Conservation (phyloP, 768 basidiomycete genomes). For the Pleurotus cornucopiae region DNA sequence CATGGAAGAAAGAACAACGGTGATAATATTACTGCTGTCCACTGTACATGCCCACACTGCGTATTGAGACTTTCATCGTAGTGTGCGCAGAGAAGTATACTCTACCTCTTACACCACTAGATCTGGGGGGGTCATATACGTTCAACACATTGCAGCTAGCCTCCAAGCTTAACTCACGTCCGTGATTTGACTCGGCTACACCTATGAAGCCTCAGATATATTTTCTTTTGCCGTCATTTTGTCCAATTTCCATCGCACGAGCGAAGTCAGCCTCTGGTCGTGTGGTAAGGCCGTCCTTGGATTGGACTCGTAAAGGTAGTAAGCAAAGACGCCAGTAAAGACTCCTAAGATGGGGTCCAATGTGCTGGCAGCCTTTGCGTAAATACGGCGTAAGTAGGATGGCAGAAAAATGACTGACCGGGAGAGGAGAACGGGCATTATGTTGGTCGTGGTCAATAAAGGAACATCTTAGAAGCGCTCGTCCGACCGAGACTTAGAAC, state of each 20-base stretch:
- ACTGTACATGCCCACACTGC: too few species aligned
- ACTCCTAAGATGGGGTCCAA: conserved; percentile 73
- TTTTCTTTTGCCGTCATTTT: conserved; percentile 29
- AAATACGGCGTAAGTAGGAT: background rate
- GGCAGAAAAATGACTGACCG: conserved; percentile 30
- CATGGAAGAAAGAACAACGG: conserved; percentile 42
- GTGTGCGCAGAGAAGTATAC: too few species aligned
- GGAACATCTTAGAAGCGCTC: conserved; percentile 6
- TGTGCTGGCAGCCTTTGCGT: conserved; percentile 32
- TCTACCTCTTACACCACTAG: too few species aligned
- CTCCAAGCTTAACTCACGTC: too few species aligned
- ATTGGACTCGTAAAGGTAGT: conserved; percentile 75
- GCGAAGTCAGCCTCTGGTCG: conserved; percentile 48
- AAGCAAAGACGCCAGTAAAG: conserved; percentile 76
- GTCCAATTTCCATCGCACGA: conserved; percentile 66
- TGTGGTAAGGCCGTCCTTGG: conserved; percentile 63
- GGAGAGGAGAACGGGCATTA: conserved; percentile 50
- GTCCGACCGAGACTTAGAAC: conserved; percentile 1
- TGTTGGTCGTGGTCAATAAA: conserved; percentile 16
- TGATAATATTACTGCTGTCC: background rate
- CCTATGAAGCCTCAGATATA: background rate
- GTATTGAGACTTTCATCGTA: too few species aligned
- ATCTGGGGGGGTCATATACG: too few species aligned
- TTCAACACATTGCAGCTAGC: too few species aligned
- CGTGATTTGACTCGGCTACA: too few species aligned